phyloP scores from a whole-genome alignment of 306 rosid species.

The Glycine tomentella region DNA sequence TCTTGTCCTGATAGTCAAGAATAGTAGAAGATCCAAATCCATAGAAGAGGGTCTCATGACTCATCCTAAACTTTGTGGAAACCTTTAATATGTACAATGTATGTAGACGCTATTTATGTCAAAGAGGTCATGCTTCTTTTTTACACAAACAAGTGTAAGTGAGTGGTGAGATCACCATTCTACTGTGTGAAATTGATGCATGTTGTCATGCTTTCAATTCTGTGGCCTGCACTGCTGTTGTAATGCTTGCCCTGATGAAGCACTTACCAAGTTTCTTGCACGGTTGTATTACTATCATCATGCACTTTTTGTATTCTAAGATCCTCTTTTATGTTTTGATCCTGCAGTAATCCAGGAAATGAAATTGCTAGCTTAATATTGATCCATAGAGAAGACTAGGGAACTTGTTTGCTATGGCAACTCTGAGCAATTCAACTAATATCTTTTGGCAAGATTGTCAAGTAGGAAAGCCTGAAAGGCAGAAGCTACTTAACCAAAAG shows the following conservation, averaged over 20 bases:
- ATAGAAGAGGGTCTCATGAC: slow-evolving; percentile 19
- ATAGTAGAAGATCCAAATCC: slow-evolving; percentile 28
- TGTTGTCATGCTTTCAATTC: slow-evolving; percentile 26
- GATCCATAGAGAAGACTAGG: slow-evolving; percentile 37
- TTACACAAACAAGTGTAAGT: slow-evolving; percentile 42
- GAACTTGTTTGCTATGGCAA: slow-evolving; percentile 63
- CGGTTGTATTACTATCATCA: slow-evolving; percentile 27
- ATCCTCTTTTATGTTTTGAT: slow-evolving; percentile 26
- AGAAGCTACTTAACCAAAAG: slow-evolving; percentile 85
- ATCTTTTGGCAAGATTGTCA: slow-evolving; percentile 88
- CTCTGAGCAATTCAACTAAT: slow-evolving; percentile 71
- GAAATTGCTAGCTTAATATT: slow-evolving; percentile 43
- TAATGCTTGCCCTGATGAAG: slow-evolving; percentile 40
- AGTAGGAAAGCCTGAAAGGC: slow-evolving; percentile 74
- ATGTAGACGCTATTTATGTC: slow-evolving; percentile 45
- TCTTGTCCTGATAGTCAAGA: neutral
- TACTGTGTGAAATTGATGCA: slow-evolving; percentile 42
- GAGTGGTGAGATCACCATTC: slow-evolving; percentile 48
- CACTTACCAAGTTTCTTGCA: slow-evolving; percentile 33
- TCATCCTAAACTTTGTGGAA: slow-evolving; percentile 35
- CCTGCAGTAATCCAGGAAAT: slow-evolving; percentile 42
- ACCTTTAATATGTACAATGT: slow-evolving; percentile 47
- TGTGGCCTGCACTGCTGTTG: slow-evolving; percentile 6
- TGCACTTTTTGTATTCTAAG: slow-evolving; percentile 25
- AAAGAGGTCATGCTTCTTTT: slow-evolving; percentile 28